Evolutionary conservation across 805 yeast species (phyloP).

Genomic region (Starmerella stigmatis): DNA sequence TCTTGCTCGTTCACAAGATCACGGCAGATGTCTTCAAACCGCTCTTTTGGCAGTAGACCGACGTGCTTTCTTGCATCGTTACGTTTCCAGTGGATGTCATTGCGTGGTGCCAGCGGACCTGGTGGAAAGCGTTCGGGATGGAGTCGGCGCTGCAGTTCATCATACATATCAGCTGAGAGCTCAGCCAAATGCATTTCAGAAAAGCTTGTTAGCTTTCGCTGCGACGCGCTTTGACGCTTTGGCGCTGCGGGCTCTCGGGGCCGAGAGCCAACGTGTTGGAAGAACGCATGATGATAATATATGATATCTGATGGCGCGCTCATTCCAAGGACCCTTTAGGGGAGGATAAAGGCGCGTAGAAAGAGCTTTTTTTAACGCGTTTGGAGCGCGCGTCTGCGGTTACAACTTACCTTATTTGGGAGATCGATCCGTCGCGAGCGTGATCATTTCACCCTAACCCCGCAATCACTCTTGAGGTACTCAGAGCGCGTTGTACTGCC

Average conservation of each 20-base stretch:
- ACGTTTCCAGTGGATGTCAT: slow-evolving; percentile 78
- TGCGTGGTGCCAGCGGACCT: slow-evolving; percentile 51
- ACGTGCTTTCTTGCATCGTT: slow-evolving; percentile 91
- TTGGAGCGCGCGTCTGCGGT: neutral
- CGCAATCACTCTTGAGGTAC: too few species aligned
- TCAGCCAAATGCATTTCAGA: slow-evolving; percentile 65
- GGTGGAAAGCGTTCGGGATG: slow-evolving; percentile 37
- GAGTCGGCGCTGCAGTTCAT: slow-evolving; percentile 74
- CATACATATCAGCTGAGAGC: slow-evolving; percentile 86
- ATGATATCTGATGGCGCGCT: slow-evolving; percentile 11
- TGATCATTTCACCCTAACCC: neutral
- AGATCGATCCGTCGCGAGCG: slow-evolving; percentile 3
- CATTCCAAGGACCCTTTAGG: neutral
- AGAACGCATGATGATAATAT: slow-evolving; percentile 19
- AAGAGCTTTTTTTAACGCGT: slow-evolving; percentile 7
- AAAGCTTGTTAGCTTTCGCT: slow-evolving; percentile 48
- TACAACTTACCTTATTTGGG: slow-evolving; percentile 4
- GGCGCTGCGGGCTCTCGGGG: slow-evolving; percentile 5
- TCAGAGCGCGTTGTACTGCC: too few species aligned
- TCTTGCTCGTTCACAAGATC: slow-evolving; percentile 83
- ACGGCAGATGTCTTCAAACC: slow-evolving; percentile 82
- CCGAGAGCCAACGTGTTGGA: slow-evolving; percentile 7
- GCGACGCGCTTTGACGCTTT: slow-evolving; percentile 14
- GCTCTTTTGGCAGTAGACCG: slow-evolving; percentile 64
- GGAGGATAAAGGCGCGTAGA: neutral